phyloP scores from a whole-genome alignment of 768 basidiomycete species.

The Sporobolomyces pararoseus region DNA sequence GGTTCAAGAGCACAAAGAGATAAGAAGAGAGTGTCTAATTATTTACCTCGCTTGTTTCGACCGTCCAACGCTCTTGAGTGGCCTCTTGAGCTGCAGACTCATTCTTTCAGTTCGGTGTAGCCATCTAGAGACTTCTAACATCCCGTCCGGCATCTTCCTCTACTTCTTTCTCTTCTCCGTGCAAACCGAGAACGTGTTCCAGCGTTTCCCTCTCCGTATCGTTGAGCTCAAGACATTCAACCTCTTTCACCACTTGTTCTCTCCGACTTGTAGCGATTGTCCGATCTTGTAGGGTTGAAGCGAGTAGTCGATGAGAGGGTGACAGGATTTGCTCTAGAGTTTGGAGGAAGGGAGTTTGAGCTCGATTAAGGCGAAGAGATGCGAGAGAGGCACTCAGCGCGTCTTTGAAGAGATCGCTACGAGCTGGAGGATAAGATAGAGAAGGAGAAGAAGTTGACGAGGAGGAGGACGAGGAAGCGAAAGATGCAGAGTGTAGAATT shows the following conservation, averaged over 20 bases:
- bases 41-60: too few relatives aligned
- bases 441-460: neutral
- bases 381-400: constrained; percentile 7
- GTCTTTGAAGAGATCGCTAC: neutral
- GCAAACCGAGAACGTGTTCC: neutral
- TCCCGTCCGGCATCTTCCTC: constrained; percentile 20
- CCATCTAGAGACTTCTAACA: constrained; percentile 22
- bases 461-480: too few relatives aligned
- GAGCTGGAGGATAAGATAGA: neutral
- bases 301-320: neutral
- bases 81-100: too few relatives aligned
- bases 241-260: neutral
- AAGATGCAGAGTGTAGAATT: neutral
- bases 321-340: neutral
- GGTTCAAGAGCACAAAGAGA: too few relatives aligned
- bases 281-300: neutral
- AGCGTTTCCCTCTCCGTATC: constrained; percentile 10
- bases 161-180: neutral
- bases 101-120: too few relatives aligned
- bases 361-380: neutral
- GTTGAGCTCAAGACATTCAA: neutral
- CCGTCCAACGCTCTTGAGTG: too few relatives aligned
- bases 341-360: constrained; percentile 4
- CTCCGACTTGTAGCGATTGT: neutral
- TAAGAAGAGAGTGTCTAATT: too few relatives aligned